Percentiles rank a stretch among this genome's conserved stretches.
phyloP scores from a whole-genome alignment of 805 yeast genomes.

The Yarrowia sp. region DNA sequence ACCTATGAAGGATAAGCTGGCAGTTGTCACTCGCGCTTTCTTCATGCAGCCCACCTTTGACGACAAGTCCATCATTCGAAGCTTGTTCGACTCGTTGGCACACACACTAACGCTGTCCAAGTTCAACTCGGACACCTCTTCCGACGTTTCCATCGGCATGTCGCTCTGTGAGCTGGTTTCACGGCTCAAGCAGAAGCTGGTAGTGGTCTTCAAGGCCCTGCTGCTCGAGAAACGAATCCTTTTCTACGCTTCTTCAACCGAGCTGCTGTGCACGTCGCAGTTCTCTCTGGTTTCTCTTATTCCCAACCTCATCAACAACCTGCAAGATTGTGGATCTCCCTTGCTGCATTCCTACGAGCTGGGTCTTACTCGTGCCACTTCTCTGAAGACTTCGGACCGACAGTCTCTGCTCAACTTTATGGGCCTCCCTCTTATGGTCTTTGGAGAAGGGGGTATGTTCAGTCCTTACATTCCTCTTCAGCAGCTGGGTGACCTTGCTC shows the following conservation, averaged over 20 bases:
- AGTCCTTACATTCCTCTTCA: constrained; percentile 95
- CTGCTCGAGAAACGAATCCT: constrained; percentile 76
- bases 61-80: constrained; percentile 70
- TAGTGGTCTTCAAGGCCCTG: constrained; percentile 77
- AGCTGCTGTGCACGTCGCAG: constrained; percentile 79
- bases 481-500: constrained; percentile 76
- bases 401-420: constrained; percentile 76
- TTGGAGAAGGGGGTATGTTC: constrained; percentile 86
- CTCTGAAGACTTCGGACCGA: constrained; percentile 79
- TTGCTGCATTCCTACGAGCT: constrained; percentile 61
- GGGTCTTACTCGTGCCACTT: constrained; percentile 62
- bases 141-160: constrained; percentile 75
- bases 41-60: constrained; percentile 80
- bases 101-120: constrained; percentile 47
- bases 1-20: constrained; percentile 86
- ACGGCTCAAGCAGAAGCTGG: constrained; percentile 62
- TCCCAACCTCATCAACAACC: constrained; percentile 75
- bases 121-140: constrained; percentile 53
- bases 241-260: constrained; percentile 81
- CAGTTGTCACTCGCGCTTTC: constrained; percentile 85
- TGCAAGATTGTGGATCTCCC: constrained; percentile 84
- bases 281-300: constrained; percentile 82
- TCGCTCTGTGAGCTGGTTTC: constrained; percentile 69
- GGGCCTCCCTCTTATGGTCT: constrained; percentile 87
- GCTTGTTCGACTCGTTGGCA: constrained; percentile 67